Conservation (phyloP, 306 rosid genomes). For the Arachis hypogaea region DNA sequence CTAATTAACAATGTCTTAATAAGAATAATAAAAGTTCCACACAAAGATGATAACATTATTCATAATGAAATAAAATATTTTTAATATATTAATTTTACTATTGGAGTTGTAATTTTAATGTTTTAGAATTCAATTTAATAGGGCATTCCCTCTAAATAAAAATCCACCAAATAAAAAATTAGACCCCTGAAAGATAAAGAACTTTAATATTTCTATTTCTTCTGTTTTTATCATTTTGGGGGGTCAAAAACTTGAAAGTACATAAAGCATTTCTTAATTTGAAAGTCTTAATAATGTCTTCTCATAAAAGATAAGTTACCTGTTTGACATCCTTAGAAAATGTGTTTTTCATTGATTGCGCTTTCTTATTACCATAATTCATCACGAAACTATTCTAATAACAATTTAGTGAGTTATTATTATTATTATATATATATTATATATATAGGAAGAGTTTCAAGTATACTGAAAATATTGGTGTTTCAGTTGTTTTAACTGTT, state of each 20-base stretch:
- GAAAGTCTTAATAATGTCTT: slow-evolving; percentile 55
- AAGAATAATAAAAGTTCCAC: too few relatives aligned
- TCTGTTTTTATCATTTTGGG: slow-evolving; percentile 1
- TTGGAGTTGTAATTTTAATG: too few relatives aligned
- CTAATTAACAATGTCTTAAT: too few relatives aligned
- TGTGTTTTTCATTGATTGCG: slow-evolving; percentile 38
- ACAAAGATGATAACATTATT: too few relatives aligned
- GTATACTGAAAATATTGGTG: too few relatives aligned
- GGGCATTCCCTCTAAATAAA: neutral
- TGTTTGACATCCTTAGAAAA: slow-evolving; percentile 40
- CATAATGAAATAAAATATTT: too few relatives aligned
- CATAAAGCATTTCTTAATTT: slow-evolving; percentile 58
- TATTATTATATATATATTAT: too few relatives aligned
- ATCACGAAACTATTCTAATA: slow-evolving; percentile 26
- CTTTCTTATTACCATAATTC: slow-evolving; percentile 5
- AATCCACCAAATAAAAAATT: neutral
- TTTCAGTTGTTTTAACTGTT: too few relatives aligned
- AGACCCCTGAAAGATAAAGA: neutral
- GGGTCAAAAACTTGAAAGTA: slow-evolving; percentile 38
- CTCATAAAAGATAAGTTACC: slow-evolving; percentile 47
- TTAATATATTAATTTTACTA: too few relatives aligned
- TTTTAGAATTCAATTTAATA: neutral
- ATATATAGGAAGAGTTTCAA: too few relatives aligned
- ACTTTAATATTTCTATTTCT: neutral
- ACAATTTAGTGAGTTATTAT: slow-evolving; percentile 5